phyloP scores from a whole-genome alignment of 2,329 filamentous ascomycete genomes.

The Sordariomycetes sp. region DNA sequence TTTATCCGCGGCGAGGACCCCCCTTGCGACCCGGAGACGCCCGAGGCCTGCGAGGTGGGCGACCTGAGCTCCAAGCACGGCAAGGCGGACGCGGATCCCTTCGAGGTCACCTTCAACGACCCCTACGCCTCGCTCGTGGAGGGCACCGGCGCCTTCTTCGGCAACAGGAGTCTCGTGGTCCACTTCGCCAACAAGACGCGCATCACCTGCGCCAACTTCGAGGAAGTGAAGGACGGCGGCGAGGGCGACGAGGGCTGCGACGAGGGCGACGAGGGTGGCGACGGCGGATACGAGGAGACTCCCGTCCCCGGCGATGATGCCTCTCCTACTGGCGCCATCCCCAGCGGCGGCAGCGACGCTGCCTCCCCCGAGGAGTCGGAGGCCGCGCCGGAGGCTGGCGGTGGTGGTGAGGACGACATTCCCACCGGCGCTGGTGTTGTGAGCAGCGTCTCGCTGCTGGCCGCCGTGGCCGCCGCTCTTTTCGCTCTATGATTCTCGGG shows the following conservation, averaged over 20 bases:
- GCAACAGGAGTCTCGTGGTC: constrained; percentile 53
- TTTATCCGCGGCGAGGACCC: constrained; percentile 52
- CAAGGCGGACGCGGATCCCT: constrained; percentile 39
- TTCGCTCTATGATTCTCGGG: constrained; percentile 1
- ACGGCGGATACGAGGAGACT: background rate
- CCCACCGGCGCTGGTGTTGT: background rate
- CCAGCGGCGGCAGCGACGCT: background rate
- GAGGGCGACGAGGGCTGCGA: background rate
- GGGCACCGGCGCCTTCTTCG: constrained; percentile 46
- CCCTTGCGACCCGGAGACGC: constrained; percentile 44
- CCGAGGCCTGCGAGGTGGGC: constrained; percentile 62
- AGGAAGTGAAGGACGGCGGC: background rate
- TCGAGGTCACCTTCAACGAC: constrained; percentile 41
- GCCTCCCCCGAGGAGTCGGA: background rate
- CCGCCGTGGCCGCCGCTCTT: background rate
- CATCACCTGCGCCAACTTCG: constrained; percentile 55
- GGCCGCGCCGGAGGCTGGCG: no score
- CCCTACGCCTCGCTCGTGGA: constrained; percentile 42
- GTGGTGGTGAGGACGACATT: no score
- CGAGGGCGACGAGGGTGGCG: background rate
- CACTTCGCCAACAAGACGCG: constrained; percentile 55
- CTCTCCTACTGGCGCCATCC: background rate
- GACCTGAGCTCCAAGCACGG: constrained; percentile 69
- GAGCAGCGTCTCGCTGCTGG: constrained; percentile 1
- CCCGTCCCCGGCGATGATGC: background rate